Evolutionary conservation across 495 filamentous ascomycete species (phyloP).

Genomic region (Trypethelium eluteriae): DNA sequence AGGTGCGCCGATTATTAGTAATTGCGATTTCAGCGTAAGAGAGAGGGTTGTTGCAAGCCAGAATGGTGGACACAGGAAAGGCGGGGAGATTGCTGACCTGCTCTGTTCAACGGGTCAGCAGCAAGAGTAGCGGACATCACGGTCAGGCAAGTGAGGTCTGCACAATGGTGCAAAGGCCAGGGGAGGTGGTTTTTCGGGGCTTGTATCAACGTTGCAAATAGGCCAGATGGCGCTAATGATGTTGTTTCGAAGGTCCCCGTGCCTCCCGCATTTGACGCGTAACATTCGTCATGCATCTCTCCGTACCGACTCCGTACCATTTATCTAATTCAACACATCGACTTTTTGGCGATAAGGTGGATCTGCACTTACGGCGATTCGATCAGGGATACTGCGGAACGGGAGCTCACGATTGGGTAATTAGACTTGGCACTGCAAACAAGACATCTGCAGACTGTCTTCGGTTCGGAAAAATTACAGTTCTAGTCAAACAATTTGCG

Average conservation of each 20-base stretch:
- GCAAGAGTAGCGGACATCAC: background rate
- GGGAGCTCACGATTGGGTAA: too few species aligned
- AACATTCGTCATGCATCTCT: background rate
- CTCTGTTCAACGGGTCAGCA: background rate
- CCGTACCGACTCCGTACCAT: background rate
- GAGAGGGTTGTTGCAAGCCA: background rate
- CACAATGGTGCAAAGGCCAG: background rate
- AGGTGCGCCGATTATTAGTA: background rate
- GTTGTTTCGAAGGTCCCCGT: background rate
- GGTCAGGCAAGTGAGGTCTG: background rate
- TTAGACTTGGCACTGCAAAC: too few species aligned
- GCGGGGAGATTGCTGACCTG: background rate
- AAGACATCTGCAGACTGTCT: too few species aligned
- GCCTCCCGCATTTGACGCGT: conserved; percentile 10
- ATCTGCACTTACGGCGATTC: too few species aligned
- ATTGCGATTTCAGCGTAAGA: background rate
- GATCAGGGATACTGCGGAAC: too few species aligned
- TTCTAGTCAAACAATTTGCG: too few species aligned
- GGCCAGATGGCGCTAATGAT: background rate
- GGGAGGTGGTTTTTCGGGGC: background rate
- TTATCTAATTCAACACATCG: too few species aligned
- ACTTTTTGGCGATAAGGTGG: too few species aligned
- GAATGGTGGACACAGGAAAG: background rate
- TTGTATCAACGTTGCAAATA: conserved; percentile 12
- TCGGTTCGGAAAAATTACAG: too few species aligned